Base-by-base conservation (phyloP, 2,329 filamentous ascomycete genomes). In the Rhynchosporium agropyri region DNA sequence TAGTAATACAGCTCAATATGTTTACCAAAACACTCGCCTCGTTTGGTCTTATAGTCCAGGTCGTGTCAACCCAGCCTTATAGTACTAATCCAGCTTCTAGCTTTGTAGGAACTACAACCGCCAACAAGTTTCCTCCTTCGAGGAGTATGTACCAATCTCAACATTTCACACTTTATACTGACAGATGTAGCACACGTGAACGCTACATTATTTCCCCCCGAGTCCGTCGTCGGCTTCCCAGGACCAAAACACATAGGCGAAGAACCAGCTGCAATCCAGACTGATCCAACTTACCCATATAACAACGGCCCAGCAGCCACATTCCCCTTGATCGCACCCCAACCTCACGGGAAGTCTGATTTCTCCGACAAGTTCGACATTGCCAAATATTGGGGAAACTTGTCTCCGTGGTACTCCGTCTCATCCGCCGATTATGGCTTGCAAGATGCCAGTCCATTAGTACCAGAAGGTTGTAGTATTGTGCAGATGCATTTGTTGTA, bases 351-450 rank as follows among this genome's bases (percentile, higher is more conserved):
- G 28, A 62, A 40, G 13, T 43, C 55, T 13, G 55, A 59, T 6
- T 65, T 62, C n/a, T 49, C 42, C 50, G 10, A 62, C 33, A 60
- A 62, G 15, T 65, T 65, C 38, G 46, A 65, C 43, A 65, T 65
- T 43, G 36, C 63, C 29, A 65, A 65, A 42, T 50, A 65, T 33
- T 65, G 59, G 63, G 63, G 63, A 20, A 65, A 65, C 15, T 42
- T 65, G 4, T 62, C 63, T 12, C 63, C 63, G 33, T 65, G 63
- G 59, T 65, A 62, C 45, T 65, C 63, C 1, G 63, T 65, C 1
- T 62, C 63, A 15, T 65, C 63, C 13, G 63, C 59, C 4, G 63
- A 65, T 33, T 65, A 62, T 57, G 63, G 63, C 9, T 55, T 65
- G 55, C 55, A 55, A 10, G 40, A 60, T 56, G 59, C 63, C 15